Percentiles rank a stretch among this genome's conserved stretches.
phyloP scores from a whole-genome alignment of 225 moss, liverwort and hornwort species.

The Polytrichum commune region DNA sequence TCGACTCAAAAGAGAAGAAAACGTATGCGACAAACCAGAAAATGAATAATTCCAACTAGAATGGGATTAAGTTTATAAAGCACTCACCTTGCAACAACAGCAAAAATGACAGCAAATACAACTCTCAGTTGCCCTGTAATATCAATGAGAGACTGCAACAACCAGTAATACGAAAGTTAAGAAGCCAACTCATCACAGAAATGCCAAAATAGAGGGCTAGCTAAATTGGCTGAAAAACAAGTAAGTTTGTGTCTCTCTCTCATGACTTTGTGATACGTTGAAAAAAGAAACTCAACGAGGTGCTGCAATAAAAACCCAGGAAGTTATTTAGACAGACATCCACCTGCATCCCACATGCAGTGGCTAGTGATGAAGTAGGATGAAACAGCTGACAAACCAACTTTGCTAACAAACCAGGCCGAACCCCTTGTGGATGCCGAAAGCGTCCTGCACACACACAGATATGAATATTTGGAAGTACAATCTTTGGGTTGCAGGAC shows the following conservation, averaged over 20 bases:
- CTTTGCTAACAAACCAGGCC: slow-evolving; percentile 76
- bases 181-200: background rate
- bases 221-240: no score
- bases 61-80: background rate
- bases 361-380: slow-evolving; percentile 95
- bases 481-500: no score
- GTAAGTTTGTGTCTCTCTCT: no score
- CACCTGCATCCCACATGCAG: slow-evolving; percentile 99
- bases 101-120: slow-evolving; percentile 73
- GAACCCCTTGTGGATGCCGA: slow-evolving; percentile 79
- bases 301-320: no score
- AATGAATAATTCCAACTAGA: no score
- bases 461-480: background rate
- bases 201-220: background rate
- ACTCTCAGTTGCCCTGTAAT: slow-evolving; percentile 83
- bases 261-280: no score
- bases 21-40: no score
- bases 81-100: slow-evolving; percentile 83
- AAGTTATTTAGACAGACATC: background rate
- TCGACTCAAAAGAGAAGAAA: no score
- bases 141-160: slow-evolving; percentile 81
- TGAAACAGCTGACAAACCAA: slow-evolving; percentile 86
- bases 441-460: slow-evolving; percentile 68
- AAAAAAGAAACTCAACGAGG: no score
- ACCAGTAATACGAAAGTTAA: slow-evolving; percentile 1